A percentile compares a stretch with the other conserved stretches of the same genome.
Evolutionary conservation across 352 stramenopile species (phyloP).

Genomic region (Phytophthora citrophthora): DNA sequence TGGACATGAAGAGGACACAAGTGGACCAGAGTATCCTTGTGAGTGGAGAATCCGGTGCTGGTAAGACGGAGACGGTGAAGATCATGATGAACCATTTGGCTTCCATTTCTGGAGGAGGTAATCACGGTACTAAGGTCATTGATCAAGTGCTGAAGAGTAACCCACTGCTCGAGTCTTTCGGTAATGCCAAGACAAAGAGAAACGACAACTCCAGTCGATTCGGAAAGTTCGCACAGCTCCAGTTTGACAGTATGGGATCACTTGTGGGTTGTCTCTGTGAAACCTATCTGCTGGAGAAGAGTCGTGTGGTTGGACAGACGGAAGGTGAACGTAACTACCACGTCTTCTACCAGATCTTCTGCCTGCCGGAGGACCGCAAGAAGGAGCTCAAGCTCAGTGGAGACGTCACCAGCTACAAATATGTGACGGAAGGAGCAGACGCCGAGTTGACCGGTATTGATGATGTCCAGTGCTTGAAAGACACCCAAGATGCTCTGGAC

Average conservation of each 20-base stretch:
- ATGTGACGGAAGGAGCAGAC: conserved; percentile 67
- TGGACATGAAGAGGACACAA: conserved; percentile 73
- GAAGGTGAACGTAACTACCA: conserved; percentile 97
- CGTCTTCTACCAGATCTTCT: conserved; percentile 97
- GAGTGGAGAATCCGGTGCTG: conserved; percentile 86
- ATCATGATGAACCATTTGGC: conserved; percentile 91
- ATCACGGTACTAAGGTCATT: conserved; percentile 75
- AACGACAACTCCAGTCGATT: conserved; percentile 88
- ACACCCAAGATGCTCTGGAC: conserved; percentile 90
- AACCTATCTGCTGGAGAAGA: conserved; percentile 98
- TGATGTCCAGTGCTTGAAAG: conserved; percentile 70
- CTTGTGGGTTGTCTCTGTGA: conserved; percentile 75
- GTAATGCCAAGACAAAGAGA: conserved; percentile 84
- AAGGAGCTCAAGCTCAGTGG: conserved; percentile 65
- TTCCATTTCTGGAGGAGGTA: conserved; percentile 72
- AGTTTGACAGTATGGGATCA: conserved; percentile 68
- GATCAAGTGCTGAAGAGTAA: conserved; percentile 84
- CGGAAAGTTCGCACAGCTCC: conserved; percentile 82
- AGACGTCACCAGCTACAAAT: conserved; percentile 74
- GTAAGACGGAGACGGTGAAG: conserved; percentile 96
- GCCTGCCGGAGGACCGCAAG: conserved; percentile 50
- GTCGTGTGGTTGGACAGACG: conserved; percentile 91
- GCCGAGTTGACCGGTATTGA: conserved; percentile 70
- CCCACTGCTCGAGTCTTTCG: conserved; percentile 77
- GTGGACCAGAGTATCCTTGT: conserved; percentile 91